A percentile compares a stretch with the other conserved stretches of the same genome.
phyloP scores from a whole-genome alignment of 2,329 filamentous ascomycete genomes.

The Didymella pomorum region DNA sequence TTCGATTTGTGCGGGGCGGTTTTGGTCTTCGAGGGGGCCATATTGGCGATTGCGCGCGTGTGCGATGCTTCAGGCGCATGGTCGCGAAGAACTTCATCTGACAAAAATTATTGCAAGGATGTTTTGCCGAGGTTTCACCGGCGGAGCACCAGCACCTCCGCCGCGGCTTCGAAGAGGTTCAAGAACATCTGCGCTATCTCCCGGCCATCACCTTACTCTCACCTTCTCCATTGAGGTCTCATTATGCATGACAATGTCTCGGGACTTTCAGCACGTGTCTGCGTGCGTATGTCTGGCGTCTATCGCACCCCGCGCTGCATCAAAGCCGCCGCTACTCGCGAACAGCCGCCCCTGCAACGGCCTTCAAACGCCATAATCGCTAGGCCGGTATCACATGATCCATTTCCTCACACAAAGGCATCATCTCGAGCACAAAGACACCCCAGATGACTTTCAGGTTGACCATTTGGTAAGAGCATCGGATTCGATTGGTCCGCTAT shows the following conservation, averaged over 20 bases:
- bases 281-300: slow-evolving; percentile 13
- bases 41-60: slow-evolving; percentile 28
- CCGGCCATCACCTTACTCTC: background rate
- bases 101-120: slow-evolving; percentile 48
- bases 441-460: slow-evolving; percentile 14
- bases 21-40: slow-evolving; percentile 37
- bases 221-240: background rate
- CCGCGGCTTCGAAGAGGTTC: background rate
- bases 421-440: slow-evolving; percentile 16
- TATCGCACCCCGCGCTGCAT: slow-evolving; percentile 11
- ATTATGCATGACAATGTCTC: background rate
- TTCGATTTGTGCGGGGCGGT: slow-evolving; percentile 34
- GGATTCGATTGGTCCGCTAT: slow-evolving; percentile 20
- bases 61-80: slow-evolving; percentile 22
- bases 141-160: slow-evolving; percentile 7
- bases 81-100: slow-evolving; percentile 35
- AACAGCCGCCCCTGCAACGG: slow-evolving; percentile 1
- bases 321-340: slow-evolving; percentile 19
- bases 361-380: slow-evolving; percentile 23
- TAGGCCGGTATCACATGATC: slow-evolving; percentile 23
- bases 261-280: background rate
- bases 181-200: background rate
- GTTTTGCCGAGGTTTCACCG: slow-evolving; percentile 16
- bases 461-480: slow-evolving; percentile 13
- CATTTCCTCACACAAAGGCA: slow-evolving; percentile 12